phyloP scores from a whole-genome alignment of 345 rosid species.

The Rhodamnia argentea region DNA sequence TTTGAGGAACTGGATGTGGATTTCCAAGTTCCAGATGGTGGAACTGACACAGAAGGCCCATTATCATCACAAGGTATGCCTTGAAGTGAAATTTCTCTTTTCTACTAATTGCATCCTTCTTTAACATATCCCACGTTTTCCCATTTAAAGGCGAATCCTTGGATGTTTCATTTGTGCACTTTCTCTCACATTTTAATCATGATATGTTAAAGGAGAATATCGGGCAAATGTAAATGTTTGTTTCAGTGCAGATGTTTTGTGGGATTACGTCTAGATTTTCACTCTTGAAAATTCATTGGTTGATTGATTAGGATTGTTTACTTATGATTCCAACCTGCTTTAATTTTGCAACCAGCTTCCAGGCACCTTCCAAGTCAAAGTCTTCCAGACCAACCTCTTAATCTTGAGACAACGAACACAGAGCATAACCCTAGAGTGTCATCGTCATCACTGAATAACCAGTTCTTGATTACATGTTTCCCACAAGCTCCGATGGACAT shows the following conservation, averaged over 20 bases:
- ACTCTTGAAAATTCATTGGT: neutral
- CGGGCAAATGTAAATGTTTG: neutral
- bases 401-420: neutral
- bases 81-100: neutral
- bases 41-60: neutral
- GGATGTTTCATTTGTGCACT: neutral
- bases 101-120: neutral
- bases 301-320: neutral
- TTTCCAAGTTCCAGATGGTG: neutral
- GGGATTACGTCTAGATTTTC: neutral
- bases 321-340: neutral
- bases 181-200: neutral
- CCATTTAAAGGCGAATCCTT: neutral
- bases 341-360: neutral
- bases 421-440: neutral
- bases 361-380: neutral
- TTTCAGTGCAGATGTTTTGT: neutral
- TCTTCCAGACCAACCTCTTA: neutral
- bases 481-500: fast-evolving
- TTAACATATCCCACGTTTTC: neutral
- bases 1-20: neutral
- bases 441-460: neutral
- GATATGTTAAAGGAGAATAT: neutral
- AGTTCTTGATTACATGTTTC: neutral
- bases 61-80: neutral